These are phyloP conservation scores for Abrus precatorius DNA, from an alignment of 306 rosid genomes.

Conservation along the genomic window DNA sequence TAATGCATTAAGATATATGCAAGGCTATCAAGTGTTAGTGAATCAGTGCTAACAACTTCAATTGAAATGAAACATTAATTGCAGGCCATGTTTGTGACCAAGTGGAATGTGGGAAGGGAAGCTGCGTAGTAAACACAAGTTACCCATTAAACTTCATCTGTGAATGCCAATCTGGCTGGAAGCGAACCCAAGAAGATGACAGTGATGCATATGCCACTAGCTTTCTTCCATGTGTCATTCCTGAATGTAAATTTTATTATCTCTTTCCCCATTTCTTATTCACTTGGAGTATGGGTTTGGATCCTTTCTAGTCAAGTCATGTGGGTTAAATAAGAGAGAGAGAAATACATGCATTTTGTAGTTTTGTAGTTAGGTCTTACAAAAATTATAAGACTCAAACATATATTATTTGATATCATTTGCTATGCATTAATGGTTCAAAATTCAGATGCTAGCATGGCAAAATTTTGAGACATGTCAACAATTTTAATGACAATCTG, in stretches of 20 bases:
- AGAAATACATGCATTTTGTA: no score
- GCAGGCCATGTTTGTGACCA: constrained; percentile 66
- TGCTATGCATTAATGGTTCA: not conserved
- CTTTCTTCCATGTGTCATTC: constrained; percentile 94
- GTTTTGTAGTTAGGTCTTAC: no score
- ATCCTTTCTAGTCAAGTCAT: no score
- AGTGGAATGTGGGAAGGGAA: constrained; percentile 86
- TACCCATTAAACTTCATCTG: constrained; percentile 61
- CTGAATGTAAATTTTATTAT: constrained; percentile 60
- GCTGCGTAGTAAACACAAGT: constrained; percentile 47
- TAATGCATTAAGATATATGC: not conserved
- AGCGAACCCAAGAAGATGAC: constrained; percentile 56
- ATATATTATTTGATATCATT: no score
- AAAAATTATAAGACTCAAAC: no score
- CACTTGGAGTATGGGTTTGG: no score
- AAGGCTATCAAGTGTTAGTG: not conserved
- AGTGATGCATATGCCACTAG: constrained; percentile 49
- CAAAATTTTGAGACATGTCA: not conserved
- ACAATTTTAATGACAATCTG: not conserved
- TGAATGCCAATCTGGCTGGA: constrained; percentile 77
- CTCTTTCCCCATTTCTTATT: not conserved
- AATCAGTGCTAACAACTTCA: not conserved
- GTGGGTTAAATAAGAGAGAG: no score
- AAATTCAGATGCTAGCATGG: not conserved
- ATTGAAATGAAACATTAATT: constrained; percentile 9